Evolutionary conservation across 306 rosid genomes (phyloP).

Genomic region (Cucurbita moschata): DNA sequence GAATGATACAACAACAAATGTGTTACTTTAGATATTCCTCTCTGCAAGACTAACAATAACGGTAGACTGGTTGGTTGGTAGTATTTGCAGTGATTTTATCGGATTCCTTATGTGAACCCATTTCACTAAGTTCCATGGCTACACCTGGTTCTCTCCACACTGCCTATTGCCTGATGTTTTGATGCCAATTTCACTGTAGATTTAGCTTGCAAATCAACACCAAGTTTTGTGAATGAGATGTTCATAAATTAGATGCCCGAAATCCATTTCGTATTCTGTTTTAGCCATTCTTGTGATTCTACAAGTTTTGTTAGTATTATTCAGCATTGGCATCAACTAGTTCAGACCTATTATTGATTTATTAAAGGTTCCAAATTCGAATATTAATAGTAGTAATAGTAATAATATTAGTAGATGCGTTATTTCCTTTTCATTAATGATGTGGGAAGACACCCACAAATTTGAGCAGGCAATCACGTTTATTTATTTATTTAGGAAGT

Average conservation of each 20-base stretch:
- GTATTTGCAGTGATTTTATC: neutral
- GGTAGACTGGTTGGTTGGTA: neutral
- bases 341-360: too few relatives aligned
- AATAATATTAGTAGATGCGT: too few relatives aligned
- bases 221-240: neutral
- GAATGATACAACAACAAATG: neutral
- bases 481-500: neutral
- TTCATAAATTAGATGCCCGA: neutral
- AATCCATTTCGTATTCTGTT: neutral
- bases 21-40: neutral
- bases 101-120: neutral
- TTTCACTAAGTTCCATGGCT: neutral
- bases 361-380: too few relatives aligned
- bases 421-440: neutral
- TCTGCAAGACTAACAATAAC: neutral
- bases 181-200: neutral
- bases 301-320: too few relatives aligned
- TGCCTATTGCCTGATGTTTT: neutral
- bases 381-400: too few relatives aligned
- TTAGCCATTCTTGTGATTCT: too few relatives aligned
- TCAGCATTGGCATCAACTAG: too few relatives aligned
- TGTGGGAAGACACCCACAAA: neutral
- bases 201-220: neutral
- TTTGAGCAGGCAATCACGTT: neutral
- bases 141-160: neutral